Conservation (phyloP, 768 basidiomycete genomes). For the Hypholoma sublateritium region DNA sequence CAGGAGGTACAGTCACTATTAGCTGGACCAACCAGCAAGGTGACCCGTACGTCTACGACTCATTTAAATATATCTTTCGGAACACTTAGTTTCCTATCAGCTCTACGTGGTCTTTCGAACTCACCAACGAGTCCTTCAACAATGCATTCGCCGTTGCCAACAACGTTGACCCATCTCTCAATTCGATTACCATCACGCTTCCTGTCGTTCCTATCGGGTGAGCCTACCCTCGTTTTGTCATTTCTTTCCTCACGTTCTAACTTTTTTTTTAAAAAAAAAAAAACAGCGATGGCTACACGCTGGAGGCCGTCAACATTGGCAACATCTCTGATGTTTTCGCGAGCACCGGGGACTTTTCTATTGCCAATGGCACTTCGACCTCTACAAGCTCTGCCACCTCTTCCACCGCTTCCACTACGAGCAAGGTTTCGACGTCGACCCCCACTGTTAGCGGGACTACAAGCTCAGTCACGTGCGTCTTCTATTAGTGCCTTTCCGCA, state of each 20-base stretch:
- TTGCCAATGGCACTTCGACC: conserved; percentile 23
- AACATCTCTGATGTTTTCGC: conserved; percentile 48
- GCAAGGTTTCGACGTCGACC: conserved; percentile 4
- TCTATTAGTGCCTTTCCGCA: background rate
- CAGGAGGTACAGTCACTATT: conserved; percentile 37
- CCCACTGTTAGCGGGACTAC: conserved; percentile 2
- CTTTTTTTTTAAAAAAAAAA: no score
- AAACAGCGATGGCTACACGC: conserved; percentile 45
- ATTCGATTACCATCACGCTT: conserved; percentile 36
- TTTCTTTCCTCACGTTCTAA: background rate
- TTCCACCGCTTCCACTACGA: conserved; percentile 11
- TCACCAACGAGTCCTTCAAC: conserved; percentile 51
- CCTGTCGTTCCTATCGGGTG: conserved; percentile 51
- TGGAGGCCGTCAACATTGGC: conserved; percentile 44
- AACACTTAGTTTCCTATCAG: conserved; percentile 13
- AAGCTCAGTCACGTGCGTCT: conserved; percentile 4
- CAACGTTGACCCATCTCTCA: conserved; percentile 42
- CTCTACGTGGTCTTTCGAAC: conserved; percentile 39
- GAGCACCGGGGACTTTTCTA: conserved; percentile 38
- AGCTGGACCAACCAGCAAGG: conserved; percentile 41
- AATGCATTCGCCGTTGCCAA: conserved; percentile 53
- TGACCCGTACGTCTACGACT: conserved; percentile 40
- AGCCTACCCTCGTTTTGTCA: conserved; percentile 15
- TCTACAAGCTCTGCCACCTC: conserved; percentile 5
- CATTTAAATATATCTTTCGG: background rate